A percentile compares a stretch with the other conserved stretches of the same genome.
Evolutionary conservation across 805 yeast species (phyloP).

Genomic region (Starmera pachycereana): DNA sequence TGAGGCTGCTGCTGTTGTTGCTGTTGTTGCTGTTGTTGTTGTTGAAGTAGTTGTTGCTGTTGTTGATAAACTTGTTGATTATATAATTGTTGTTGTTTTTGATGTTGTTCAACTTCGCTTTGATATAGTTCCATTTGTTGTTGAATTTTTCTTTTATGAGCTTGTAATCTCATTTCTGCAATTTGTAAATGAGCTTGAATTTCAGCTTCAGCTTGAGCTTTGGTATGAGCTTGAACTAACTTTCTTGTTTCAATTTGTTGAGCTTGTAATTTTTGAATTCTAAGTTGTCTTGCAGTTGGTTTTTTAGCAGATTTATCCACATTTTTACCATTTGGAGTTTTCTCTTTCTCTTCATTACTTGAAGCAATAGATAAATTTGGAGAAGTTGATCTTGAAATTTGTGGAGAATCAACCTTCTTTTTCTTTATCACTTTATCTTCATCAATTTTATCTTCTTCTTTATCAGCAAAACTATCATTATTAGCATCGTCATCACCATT

Average conservation of each 20-base stretch:
- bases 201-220: conserved; percentile 3
- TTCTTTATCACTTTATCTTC: background rate
- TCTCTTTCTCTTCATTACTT: background rate
- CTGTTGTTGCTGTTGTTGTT: background rate
- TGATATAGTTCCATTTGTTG: too few relatives aligned
- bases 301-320: too few relatives aligned
- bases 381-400: background rate
- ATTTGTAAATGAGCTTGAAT: too few relatives aligned
- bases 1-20: background rate
- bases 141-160: too few relatives aligned
- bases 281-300: background rate
- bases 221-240: background rate
- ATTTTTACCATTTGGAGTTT: conserved; percentile 1
- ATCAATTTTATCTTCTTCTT: background rate
- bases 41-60: background rate
- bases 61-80: background rate
- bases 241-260: background rate
- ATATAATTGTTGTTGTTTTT: too few relatives aligned
- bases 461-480: too few relatives aligned
- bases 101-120: too few relatives aligned
- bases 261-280: background rate
- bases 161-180: too few relatives aligned
- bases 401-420: background rate
- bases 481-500: too few relatives aligned
- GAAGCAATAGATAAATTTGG: background rate